These are phyloP conservation scores for Solanum pinnatisectum DNA, from an alignment of 257 asterid species.

Conservation along the genomic window DNA sequence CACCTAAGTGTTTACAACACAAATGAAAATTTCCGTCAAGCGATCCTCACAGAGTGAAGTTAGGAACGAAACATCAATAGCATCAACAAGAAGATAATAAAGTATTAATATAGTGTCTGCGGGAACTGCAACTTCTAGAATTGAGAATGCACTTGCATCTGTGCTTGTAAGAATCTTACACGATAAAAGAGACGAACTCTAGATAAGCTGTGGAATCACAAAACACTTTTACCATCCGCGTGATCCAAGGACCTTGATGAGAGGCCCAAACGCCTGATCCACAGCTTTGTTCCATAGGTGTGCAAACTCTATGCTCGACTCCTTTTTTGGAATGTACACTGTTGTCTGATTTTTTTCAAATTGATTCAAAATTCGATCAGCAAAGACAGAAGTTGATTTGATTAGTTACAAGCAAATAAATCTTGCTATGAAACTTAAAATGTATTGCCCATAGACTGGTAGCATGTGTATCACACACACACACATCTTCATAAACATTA, in stretches of 20 bases:
- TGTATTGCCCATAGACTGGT: background rate
- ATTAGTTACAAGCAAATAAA: background rate
- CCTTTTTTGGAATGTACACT: conserved; percentile 13
- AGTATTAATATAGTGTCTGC: background rate
- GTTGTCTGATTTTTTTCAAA: conserved; percentile 7
- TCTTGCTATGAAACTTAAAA: background rate
- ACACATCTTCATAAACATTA: background rate
- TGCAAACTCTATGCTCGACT: conserved; percentile 22
- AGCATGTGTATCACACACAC: background rate
- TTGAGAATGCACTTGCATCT: background rate
- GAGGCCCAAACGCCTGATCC: conserved; percentile 33
- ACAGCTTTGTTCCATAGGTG: conserved; percentile 43
- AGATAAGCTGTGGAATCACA: background rate
- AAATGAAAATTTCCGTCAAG: background rate
- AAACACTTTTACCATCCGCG: conserved; percentile 32
- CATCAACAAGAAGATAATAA: background rate
- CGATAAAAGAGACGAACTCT: background rate
- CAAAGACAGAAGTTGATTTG: background rate
- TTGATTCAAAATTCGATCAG: background rate
- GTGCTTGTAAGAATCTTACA: background rate
- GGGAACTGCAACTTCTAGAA: background rate
- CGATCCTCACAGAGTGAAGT: background rate
- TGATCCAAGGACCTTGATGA: conserved; percentile 30
- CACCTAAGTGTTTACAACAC: background rate
- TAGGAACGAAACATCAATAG: background rate